Conservation (phyloP, 2,329 filamentous ascomycete species). For the Clarireedia homoeocarpa region DNA sequence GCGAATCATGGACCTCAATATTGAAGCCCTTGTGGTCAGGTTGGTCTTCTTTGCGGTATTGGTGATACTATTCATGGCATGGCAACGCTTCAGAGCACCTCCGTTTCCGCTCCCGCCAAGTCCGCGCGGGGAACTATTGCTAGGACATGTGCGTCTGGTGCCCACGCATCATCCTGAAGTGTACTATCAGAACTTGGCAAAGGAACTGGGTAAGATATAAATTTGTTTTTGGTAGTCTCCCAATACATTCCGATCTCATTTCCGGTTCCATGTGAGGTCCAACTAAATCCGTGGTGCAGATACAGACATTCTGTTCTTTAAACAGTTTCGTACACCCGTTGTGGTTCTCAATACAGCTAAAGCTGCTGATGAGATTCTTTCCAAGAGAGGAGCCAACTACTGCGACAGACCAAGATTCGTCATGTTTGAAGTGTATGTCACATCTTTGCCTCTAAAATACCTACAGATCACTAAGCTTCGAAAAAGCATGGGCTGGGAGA, state of each 20-base stretch:
- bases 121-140: constrained; percentile 19
- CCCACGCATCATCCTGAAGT: constrained; percentile 17
- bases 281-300: not conserved
- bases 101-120: constrained; percentile 21
- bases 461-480: not conserved
- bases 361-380: constrained; percentile 37
- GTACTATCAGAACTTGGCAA: constrained; percentile 20
- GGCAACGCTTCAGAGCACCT: not conserved
- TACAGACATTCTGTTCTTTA: constrained; percentile 20
- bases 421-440: constrained; percentile 18
- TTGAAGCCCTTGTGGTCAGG: not conserved
- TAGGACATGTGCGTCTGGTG: constrained; percentile 22
- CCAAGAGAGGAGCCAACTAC: constrained; percentile 39
- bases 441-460: not conserved
- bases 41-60: not conserved
- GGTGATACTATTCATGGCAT: not conserved
- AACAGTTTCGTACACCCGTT: constrained; percentile 27
- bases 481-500: constrained; percentile 33
- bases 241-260: no score
- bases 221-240: not conserved
- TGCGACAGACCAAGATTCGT: constrained; percentile 39
- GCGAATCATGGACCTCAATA: no score
- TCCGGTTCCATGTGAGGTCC: no score
- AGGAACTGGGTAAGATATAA: constrained; percentile 17
- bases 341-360: constrained; percentile 38